A percentile compares a stretch with the other conserved stretches of the same genome.
These are phyloP conservation scores for Phytophthora nicotianae DNA, from an alignment of 352 stramenopile species.

Conservation along the genomic window DNA sequence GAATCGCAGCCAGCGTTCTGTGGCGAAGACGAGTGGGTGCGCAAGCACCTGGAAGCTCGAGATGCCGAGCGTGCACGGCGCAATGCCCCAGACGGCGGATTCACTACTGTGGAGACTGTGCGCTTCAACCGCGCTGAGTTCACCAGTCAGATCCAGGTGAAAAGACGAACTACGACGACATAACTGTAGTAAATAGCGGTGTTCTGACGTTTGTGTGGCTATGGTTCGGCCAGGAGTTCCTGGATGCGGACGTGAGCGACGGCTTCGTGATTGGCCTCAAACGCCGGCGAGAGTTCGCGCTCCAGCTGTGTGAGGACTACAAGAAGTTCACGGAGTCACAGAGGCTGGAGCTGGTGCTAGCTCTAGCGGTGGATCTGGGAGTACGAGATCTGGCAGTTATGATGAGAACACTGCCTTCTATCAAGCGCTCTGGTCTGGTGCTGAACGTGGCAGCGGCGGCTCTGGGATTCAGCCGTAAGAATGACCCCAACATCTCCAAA, in stretches of 20 bases:
- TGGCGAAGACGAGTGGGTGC: slow-evolving; percentile 65
- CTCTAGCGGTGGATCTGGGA: slow-evolving; percentile 77
- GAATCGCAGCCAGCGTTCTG: slow-evolving; percentile 32
- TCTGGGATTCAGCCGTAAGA: slow-evolving; percentile 81
- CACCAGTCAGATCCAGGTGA: slow-evolving; percentile 57
- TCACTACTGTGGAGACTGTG: slow-evolving; percentile 39
- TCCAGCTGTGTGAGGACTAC: slow-evolving; percentile 78
- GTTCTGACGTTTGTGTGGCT: slow-evolving; percentile 7
- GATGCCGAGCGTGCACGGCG: slow-evolving; percentile 43
- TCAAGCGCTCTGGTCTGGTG: slow-evolving; percentile 79
- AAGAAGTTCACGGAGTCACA: slow-evolving; percentile 76
- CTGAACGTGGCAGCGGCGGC: slow-evolving; percentile 79
- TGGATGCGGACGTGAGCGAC: slow-evolving; percentile 72
- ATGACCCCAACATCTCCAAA: slow-evolving; percentile 84
- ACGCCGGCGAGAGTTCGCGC: slow-evolving; percentile 74
- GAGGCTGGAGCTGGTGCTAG: slow-evolving; percentile 80
- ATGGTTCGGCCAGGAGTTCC: slow-evolving; percentile 39
- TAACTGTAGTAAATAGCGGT: not conserved
- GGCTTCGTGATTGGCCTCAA: slow-evolving; percentile 88
- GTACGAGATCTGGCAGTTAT: slow-evolving; percentile 82
- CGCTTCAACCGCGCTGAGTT: slow-evolving; percentile 70
- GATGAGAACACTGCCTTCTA: slow-evolving; percentile 81
- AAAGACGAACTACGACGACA: not conserved
- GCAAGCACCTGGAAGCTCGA: slow-evolving; percentile 40
- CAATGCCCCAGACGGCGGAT: slow-evolving; percentile 36